A percentile compares a stretch with the other conserved stretches of the same genome.
phyloP scores from a whole-genome alignment of 805 yeast species.

The Ogataea dorogensis region DNA sequence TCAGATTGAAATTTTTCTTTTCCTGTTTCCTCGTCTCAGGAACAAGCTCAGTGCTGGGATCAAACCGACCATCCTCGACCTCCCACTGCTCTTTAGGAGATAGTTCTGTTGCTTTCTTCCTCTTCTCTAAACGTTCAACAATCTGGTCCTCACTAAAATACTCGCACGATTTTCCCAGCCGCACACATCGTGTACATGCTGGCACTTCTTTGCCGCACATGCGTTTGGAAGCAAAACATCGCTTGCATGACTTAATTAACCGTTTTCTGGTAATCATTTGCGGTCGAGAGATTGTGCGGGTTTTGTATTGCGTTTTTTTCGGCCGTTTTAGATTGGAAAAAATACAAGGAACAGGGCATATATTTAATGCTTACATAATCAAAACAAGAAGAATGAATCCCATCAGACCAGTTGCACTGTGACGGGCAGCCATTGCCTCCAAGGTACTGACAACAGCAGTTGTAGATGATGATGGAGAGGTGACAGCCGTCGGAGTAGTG shows the following conservation, averaged over 20 bases:
- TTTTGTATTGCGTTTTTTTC: background rate
- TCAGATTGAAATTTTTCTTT: slow-evolving; percentile 22
- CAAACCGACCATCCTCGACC: slow-evolving; percentile 3
- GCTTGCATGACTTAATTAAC: slow-evolving; percentile 20
- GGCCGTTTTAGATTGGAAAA: background rate
- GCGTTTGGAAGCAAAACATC: slow-evolving; percentile 21
- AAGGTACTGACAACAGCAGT: no score
- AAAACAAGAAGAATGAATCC: background rate
- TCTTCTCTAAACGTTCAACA: slow-evolving; percentile 7
- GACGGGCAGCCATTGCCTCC: background rate
- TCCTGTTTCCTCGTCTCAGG: slow-evolving; percentile 18
- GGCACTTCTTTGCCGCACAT: slow-evolving; percentile 21
- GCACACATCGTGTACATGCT: slow-evolving; percentile 16
- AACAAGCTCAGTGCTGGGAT: slow-evolving; percentile 15
- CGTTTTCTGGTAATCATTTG: slow-evolving; percentile 19
- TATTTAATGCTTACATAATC: background rate
- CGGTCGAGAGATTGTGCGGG: slow-evolving; percentile 5
- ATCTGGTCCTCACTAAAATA: slow-evolving; percentile 20
- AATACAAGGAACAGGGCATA: background rate
- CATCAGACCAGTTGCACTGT: background rate
- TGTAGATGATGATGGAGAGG: no score
- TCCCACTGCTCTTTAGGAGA: slow-evolving; percentile 2
- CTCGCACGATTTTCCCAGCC: slow-evolving; percentile 16
- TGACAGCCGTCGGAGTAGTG: no score
- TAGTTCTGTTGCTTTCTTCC: slow-evolving; percentile 1